Base-by-base conservation (phyloP, 2,329 filamentous ascomycete species). In the Coccinonectria pachysandricola region DNA sequence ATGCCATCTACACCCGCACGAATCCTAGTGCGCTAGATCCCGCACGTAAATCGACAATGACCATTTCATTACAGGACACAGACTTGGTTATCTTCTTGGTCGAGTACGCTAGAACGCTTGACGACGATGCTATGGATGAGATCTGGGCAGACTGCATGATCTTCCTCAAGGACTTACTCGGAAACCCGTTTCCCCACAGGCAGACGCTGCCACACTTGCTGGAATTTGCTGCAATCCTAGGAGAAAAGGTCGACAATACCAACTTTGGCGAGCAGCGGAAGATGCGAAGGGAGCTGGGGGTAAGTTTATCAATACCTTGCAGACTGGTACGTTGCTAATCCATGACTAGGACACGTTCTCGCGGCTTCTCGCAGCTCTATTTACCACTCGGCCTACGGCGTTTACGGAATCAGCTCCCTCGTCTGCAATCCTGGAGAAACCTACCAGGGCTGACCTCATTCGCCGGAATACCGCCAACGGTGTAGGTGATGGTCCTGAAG, bases 111-210 rank as follows among this genome's bases (percentile, higher is more conserved):
- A 73, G 73, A 15, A 91, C 87, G 1, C 65, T 96, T 8, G 91
- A 98, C 47, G 91, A 98, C 45, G 91, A 98, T 59, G 82, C 91
- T 10, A 88, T 95, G 70, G 91, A 98, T 45, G 91, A 98, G 55
- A 94, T 98, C 24, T 98, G 91, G 91, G 69, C 77, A 20, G 88
- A 98, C 50, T 98, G 88, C 52, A 85, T 87, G 45, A 73, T 79
- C 0, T 98, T 98, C 53, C 56, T 96, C 34, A 80, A 77, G 37
- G 92, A 98, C 49, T 71, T 98, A 15, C 65, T 98, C 15, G 76
- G 79, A 13, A 98, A 98, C 47, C 92, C 91, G 1, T 85, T 98
- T 46, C 91, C 91, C 3, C 88, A 98, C 57, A 71, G 91, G 30
- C 87, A 95, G 48, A 88, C 87, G 6, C 57, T 98, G 19, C 83